Evolutionary conservation across 2,329 filamentous ascomycete genomes (phyloP).

Genomic region (Aspergillus japonicus): DNA sequence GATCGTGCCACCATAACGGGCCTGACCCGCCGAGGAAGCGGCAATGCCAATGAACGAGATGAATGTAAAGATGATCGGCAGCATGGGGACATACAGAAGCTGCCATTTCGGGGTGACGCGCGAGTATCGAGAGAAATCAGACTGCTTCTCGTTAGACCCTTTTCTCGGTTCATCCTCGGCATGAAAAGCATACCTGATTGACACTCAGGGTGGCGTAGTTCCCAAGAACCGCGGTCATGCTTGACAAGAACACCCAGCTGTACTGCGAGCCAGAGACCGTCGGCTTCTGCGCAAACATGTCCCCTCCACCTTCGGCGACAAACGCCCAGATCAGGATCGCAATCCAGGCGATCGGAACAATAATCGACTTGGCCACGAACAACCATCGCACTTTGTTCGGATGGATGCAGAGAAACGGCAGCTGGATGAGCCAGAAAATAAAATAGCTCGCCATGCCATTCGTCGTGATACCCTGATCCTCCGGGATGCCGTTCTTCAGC

Average conservation of each 20-base stretch:
- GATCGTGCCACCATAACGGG: slow-evolving; percentile 35
- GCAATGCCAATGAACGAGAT: slow-evolving; percentile 50
- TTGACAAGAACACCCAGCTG: slow-evolving; percentile 55
- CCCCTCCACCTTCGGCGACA: slow-evolving; percentile 53
- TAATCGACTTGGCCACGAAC: slow-evolving; percentile 39
- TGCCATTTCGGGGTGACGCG: slow-evolving; percentile 51
- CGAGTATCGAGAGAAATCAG: slow-evolving; percentile 58
- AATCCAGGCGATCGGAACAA: slow-evolving; percentile 60
- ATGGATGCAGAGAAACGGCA: slow-evolving; percentile 47
- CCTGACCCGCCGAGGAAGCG: slow-evolving; percentile 41
- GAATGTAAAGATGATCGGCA: slow-evolving; percentile 55
- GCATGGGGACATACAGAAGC: slow-evolving; percentile 51
- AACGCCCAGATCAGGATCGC: slow-evolving; percentile 65
- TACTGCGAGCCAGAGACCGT: slow-evolving; percentile 52
- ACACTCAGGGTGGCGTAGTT: slow-evolving; percentile 54
- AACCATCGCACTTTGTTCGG: slow-evolving; percentile 41
- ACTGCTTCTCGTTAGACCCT: slow-evolving; percentile 28
- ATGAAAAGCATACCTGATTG: slow-evolving; percentile 40
- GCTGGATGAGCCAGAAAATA: slow-evolving; percentile 47
- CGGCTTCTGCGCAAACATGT: slow-evolving; percentile 47
- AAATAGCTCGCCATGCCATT: slow-evolving; percentile 47
- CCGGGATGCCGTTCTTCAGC: slow-evolving; percentile 41
- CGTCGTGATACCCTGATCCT: slow-evolving; percentile 46
- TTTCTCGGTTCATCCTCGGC: not conserved
- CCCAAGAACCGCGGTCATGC: slow-evolving; percentile 50